Percentiles rank a stretch among this genome's conserved stretches.
Conservation (phyloP, 352 stramenopile genomes). For the Phytopythium cucurbitacearum region DNA sequence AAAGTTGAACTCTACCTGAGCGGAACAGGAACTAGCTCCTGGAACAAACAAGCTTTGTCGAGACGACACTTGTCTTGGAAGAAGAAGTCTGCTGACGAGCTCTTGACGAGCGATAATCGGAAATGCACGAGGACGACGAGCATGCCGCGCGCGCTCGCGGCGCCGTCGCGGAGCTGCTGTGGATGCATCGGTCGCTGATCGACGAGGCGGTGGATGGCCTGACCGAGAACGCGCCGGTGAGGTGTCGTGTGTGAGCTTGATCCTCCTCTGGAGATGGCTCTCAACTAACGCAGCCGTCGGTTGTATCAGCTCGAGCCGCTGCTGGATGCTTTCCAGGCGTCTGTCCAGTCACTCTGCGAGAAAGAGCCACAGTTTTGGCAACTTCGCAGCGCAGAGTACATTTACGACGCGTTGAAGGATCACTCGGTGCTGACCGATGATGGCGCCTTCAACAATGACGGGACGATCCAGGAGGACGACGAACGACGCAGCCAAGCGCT, state of each 20-base stretch:
- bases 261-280: background rate
- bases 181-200: slow-evolving; percentile 31
- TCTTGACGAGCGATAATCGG: background rate
- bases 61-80: too few relatives aligned
- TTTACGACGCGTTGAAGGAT: slow-evolving; percentile 19
- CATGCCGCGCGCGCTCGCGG: background rate
- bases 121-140: slow-evolving; percentile 5
- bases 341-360: slow-evolving; percentile 18
- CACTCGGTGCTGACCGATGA: slow-evolving; percentile 1
- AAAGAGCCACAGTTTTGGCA: slow-evolving; percentile 57
- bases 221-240: slow-evolving; percentile 27
- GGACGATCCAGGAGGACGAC: background rate
- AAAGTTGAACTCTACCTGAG: too few relatives aligned
- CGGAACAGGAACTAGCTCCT: too few relatives aligned
- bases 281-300: background rate
- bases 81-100: too few relatives aligned
- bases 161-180: slow-evolving; percentile 43
- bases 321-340: slow-evolving; percentile 26
- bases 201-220: slow-evolving; percentile 28
- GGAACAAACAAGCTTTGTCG: too few relatives aligned
- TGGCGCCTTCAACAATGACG: background rate
- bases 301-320: slow-evolving; percentile 22
- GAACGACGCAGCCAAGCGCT: slow-evolving; percentile 10
- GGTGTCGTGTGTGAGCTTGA: background rate
- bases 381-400: slow-evolving; percentile 34